Percentiles rank a stretch among this genome's conserved stretches.
These are phyloP conservation scores for Triangularia setosa DNA, from an alignment of 2,329 filamentous ascomycete genomes.

Conservation along the genomic window DNA sequence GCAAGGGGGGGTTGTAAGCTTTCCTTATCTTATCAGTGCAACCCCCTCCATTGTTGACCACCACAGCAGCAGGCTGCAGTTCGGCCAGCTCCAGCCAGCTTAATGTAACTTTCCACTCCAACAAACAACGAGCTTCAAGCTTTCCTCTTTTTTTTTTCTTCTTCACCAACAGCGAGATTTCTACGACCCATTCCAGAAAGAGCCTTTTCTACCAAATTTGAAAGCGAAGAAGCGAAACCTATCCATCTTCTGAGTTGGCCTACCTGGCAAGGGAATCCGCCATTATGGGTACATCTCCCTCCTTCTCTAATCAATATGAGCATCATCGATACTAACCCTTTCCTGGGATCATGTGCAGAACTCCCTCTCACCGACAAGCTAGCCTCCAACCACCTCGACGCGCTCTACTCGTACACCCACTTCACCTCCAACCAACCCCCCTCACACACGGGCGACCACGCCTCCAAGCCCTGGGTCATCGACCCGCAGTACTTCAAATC, in stretches of 20 bases:
- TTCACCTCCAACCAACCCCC: constrained; percentile 57
- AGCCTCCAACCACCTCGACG: constrained; percentile 82
- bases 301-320: background rate
- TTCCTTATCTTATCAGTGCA: background rate
- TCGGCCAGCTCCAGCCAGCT: background rate
- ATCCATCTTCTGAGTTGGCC: background rate
- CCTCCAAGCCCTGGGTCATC: constrained; percentile 62
- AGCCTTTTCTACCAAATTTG: background rate
- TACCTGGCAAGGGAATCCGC: background rate
- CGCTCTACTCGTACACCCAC: constrained; percentile 80
- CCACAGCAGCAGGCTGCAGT: background rate
- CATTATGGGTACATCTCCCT: constrained; percentile 6
- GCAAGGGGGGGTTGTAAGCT: background rate
- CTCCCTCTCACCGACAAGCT: constrained; percentile 81
- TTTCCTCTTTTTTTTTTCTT: too few relatives aligned
- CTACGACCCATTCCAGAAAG: background rate
- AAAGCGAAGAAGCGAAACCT: background rate
- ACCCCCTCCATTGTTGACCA: background rate
- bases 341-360: constrained; percentile 65
- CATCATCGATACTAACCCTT: background rate
- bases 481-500: constrained; percentile 88
- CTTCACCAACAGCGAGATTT: background rate
- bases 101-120: background rate
- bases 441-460: constrained; percentile 42
- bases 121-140: background rate